Evolutionary conservation across 1,284 basidiomycete genomes (phyloP), one percentile per base, ranked within the genome.

Genomic region (Farysia itapuensis): DNA sequence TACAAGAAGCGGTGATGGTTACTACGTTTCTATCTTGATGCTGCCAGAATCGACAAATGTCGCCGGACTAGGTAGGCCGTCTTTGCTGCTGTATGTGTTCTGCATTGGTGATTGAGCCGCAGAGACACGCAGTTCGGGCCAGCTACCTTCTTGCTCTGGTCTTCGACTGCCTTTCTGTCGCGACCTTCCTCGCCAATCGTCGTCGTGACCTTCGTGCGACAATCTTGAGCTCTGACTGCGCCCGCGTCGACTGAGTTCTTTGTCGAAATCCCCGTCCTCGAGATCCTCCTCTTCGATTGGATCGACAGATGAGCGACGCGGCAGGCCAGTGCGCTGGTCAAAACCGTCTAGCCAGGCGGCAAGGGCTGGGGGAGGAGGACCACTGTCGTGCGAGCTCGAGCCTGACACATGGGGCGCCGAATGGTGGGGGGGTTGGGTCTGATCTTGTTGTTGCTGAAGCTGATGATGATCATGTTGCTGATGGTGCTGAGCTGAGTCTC

Each of bases 251-350:
- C 45, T 48, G 19, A 53, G 59, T 40, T 63, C 59, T 19, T 52
- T 49, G 37, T 57, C 53, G 20, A 49, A 48, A 19, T 52, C 43
- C 6, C 45, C 53, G 30, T 42, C 50, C 36, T 63, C 41, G 39
- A 57, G 35, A 43, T 63, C 59, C 25, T 64, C 60, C 33, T 64
- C 60, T 21, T 58, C 54, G 32, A 64, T 64, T 30, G 60, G 60
- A n/a, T 64, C 60, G 15, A 64, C 60, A 2, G 60, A 64, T 1
- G 60, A 64, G 5, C 60, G 60, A 11, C 60, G 54, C 12, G 60
- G 60, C 9, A 64, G 54, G 5, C 60, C 60, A 2, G 60, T 64
- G 8, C 60, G 42, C 42, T 64, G 60, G 15, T 64, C 60, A 15
- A 54, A 64, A 9, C 54, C 60, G 23, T 59, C 60, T 18, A 64